Conservation (phyloP, 345 rosid species). For the Salix arbutifolia region DNA sequence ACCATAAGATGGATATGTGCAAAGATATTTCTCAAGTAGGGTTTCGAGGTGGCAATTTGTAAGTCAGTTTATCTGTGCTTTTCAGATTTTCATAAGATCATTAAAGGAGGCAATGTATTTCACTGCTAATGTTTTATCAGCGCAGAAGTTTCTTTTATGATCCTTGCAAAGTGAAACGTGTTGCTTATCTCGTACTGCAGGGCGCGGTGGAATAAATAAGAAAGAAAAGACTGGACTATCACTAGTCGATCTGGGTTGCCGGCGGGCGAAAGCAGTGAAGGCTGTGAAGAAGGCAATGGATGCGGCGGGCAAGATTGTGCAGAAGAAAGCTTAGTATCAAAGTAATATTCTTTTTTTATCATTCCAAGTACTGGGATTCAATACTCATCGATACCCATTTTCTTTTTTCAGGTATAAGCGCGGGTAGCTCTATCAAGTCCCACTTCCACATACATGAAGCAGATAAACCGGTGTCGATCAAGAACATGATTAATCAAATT, state of each 20-base stretch:
- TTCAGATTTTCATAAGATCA: background rate
- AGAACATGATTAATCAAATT: no score
- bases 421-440: slow-evolving; percentile 12
- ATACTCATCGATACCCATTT: background rate
- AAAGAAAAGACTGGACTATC: slow-evolving; percentile 65
- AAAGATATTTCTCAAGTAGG: background rate
- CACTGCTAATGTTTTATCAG: background rate
- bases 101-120: background rate
- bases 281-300: slow-evolving; percentile 69
- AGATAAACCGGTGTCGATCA: no score
- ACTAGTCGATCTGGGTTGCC: slow-evolving; percentile 69
- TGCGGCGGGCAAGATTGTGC: slow-evolving; percentile 60
- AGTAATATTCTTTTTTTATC: background rate
- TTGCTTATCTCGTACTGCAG: slow-evolving; percentile 23
- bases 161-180: background rate
- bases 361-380: background rate
- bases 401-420: slow-evolving; percentile 25
- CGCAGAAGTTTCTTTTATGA: background rate
- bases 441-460: no score
- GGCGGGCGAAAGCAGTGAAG: slow-evolving; percentile 82
- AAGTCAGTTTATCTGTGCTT: background rate
- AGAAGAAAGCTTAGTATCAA: slow-evolving; percentile 20
- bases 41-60: background rate
- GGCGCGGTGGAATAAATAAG: slow-evolving; percentile 44
- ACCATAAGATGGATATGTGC: background rate